phyloP scores from a whole-genome alignment of 1,284 basidiomycete genomes.

The Austroboletus niveus region DNA sequence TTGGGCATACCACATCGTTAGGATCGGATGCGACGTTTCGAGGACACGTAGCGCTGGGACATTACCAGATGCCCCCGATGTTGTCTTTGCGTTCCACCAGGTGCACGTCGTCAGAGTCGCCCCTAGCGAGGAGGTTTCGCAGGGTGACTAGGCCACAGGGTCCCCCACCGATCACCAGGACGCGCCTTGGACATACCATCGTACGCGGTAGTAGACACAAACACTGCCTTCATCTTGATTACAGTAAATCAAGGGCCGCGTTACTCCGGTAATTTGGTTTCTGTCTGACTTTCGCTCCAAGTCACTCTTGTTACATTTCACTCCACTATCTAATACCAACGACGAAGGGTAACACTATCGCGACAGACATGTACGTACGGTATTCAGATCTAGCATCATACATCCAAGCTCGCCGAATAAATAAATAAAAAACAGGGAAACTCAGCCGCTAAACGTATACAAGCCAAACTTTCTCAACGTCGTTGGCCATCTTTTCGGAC shows the following conservation, averaged over 20 bases:
- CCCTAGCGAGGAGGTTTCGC: constrained; percentile 40
- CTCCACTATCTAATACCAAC: too few species aligned
- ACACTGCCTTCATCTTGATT: constrained; percentile 4
- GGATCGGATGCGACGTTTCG: too few species aligned
- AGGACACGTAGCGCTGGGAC: neutral
- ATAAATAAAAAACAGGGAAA: neutral
- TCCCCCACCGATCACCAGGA: constrained; percentile 45
- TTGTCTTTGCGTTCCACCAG: constrained; percentile 44
- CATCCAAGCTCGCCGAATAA: too few species aligned
- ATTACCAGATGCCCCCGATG: constrained; percentile 48
- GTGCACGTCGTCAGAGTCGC: constrained; percentile 39
- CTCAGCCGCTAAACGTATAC: constrained; percentile 5
- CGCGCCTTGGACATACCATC: constrained; percentile 20
- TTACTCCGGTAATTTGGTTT: too few species aligned
- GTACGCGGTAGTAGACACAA: neutral
- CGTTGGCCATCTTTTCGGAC: constrained; percentile 20
- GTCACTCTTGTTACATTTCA: too few species aligned
- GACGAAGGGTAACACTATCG: too few species aligned
- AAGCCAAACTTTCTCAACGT: constrained; percentile 25
- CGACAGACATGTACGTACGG: too few species aligned
- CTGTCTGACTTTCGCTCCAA: too few species aligned
- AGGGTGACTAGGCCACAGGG: constrained; percentile 44
- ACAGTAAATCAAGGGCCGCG: too few species aligned
- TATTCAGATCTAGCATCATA: too few species aligned
- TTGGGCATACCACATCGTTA: neutral